Percentiles rank a stretch among this genome's conserved stretches.
These are phyloP conservation scores for Helenozyma rhizophorensis DNA, from an alignment of 805 yeast species.

Conservation along the genomic window DNA sequence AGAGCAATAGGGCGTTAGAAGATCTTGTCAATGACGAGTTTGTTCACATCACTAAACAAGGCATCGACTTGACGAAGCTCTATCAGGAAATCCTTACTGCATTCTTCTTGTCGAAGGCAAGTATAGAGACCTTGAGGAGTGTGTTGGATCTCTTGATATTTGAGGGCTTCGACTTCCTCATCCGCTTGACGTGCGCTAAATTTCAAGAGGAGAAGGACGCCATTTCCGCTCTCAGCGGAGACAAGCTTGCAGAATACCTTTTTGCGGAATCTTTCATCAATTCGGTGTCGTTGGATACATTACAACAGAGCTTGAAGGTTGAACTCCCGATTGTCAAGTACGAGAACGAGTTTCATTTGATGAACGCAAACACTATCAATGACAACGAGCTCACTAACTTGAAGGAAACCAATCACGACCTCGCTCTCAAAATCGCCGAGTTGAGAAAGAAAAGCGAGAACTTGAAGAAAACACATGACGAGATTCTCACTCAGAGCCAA, in stretches of 20 bases:
- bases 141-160: constrained; percentile 32
- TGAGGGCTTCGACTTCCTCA: constrained; percentile 36
- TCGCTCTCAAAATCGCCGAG: constrained; percentile 22
- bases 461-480: constrained; percentile 32
- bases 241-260: constrained; percentile 14
- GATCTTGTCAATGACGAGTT: constrained; percentile 25
- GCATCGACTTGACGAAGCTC: constrained; percentile 24
- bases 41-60: constrained; percentile 32
- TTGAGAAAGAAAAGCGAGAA: constrained; percentile 24
- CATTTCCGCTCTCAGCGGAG: constrained; percentile 20
- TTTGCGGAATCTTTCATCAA: constrained; percentile 2
- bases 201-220: constrained; percentile 14
- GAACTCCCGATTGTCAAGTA: constrained; percentile 12
- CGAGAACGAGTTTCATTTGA: constrained; percentile 20
- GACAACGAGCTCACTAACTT: constrained; percentile 34
- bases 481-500: constrained; percentile 31
- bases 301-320: constrained; percentile 3
- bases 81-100: constrained; percentile 18
- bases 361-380: constrained; percentile 35
- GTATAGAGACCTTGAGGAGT: too few species aligned
- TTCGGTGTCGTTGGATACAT: constrained; percentile 1
- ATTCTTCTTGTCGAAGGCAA: constrained; percentile 11
- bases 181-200: constrained; percentile 23
- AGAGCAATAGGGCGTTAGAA: constrained; percentile 33
- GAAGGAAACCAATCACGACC: constrained; percentile 34